Conservation (phyloP, 1,284 basidiomycete genomes). For the Apiotrichum gracile region DNA sequence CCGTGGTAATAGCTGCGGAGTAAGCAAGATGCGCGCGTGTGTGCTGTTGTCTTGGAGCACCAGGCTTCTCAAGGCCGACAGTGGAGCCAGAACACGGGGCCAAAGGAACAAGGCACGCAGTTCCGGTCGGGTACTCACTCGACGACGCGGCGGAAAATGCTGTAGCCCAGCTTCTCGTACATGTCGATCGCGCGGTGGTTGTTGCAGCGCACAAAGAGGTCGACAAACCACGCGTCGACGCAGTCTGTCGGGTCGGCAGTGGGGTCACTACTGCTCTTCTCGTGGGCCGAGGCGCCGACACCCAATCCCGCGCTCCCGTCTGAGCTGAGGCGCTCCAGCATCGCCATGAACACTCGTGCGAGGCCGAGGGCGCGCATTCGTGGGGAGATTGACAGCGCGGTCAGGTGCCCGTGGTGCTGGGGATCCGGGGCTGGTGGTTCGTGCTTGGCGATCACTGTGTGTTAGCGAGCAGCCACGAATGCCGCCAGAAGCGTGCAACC, state of each 20-base stretch:
- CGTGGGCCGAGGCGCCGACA: not conserved
- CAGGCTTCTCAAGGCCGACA: too few relatives aligned
- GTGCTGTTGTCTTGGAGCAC: too few relatives aligned
- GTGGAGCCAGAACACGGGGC: too few relatives aligned
- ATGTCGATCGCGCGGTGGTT: constrained; percentile 45
- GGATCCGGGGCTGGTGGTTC: constrained; percentile 44
- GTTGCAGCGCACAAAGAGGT: constrained; percentile 47
- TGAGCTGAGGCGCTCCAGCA: constrained; percentile 36
- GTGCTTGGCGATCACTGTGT: constrained; percentile 45
- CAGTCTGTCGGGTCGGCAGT: constrained; percentile 20
- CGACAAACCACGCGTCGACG: constrained; percentile 46
- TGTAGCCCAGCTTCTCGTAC: constrained; percentile 48
- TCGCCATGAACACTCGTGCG: constrained; percentile 42
- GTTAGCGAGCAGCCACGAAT: not conserved
- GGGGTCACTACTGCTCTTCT: not conserved
- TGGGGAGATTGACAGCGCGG: constrained; percentile 45
- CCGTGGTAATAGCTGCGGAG: constrained; percentile 43
- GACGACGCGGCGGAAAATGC: constrained; percentile 46
- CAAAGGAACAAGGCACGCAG: too few relatives aligned
- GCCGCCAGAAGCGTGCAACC: too few relatives aligned
- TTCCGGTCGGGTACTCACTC: constrained; percentile 34
- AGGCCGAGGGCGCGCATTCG: constrained; percentile 40
- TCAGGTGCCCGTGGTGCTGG: constrained; percentile 47
- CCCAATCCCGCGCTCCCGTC: constrained; percentile 19
- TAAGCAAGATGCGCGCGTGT: not conserved